These are phyloP conservation scores for Protostelium mycophagum DNA, from an alignment of 78 protist genomes.

Conservation along the genomic window DNA sequence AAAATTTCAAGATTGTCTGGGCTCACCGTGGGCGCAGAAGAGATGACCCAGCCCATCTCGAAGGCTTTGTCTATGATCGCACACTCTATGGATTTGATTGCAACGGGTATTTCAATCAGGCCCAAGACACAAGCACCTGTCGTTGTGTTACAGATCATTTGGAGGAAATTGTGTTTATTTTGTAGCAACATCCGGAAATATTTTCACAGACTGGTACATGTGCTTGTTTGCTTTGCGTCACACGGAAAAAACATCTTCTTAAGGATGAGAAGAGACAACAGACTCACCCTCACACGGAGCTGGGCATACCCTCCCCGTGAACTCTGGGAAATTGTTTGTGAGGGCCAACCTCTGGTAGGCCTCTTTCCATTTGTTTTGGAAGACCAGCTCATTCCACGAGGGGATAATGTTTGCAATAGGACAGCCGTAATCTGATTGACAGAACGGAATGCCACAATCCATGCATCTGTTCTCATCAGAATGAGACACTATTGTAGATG, in stretches of 20 bases:
- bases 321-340: slow-evolving; percentile 88
- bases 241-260: not conserved
- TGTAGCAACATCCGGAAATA: too few species aligned
- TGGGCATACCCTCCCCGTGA: slow-evolving; percentile 91
- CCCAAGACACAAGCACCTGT: slow-evolving; percentile 79
- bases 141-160: too few species aligned
- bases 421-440: slow-evolving; percentile 77
- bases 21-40: not conserved
- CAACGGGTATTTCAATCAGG: slow-evolving; percentile 65
- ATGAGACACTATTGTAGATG: too few species aligned
- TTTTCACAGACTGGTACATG: too few species aligned
- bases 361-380: slow-evolving; percentile 59
- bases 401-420: slow-evolving; percentile 86
- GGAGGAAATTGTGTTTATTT: too few species aligned
- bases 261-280: not conserved
- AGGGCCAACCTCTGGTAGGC: slow-evolving; percentile 58
- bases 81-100: slow-evolving; percentile 78
- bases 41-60: slow-evolving; percentile 69
- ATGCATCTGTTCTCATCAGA: slow-evolving; percentile 82
- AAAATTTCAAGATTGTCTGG: not conserved
- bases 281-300: slow-evolving; percentile 90
- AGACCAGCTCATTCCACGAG: slow-evolving; percentile 74
- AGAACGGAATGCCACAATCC: slow-evolving; percentile 92
- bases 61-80: slow-evolving; percentile 83
- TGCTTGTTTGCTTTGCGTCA: too few species aligned